phyloP scores from a whole-genome alignment of 306 rosid genomes.

The Arachis stenosperma region DNA sequence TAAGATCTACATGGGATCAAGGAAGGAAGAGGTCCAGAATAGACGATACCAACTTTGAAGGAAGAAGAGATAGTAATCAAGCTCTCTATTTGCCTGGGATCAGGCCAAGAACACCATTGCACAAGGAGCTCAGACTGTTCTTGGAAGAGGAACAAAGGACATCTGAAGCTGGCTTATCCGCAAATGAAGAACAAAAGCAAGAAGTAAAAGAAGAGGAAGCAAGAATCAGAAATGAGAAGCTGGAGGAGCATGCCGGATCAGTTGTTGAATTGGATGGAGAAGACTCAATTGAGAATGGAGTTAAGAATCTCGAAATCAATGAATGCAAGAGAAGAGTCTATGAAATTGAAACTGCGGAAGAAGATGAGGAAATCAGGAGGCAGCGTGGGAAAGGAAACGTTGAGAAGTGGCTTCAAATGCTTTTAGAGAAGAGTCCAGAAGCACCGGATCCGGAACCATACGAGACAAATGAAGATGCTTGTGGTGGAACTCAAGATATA shows the following conservation, averaged over 20 bases:
- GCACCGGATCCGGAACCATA: constrained; percentile 36
- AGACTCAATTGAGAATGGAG: constrained; percentile 48
- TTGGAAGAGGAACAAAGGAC: constrained; percentile 88
- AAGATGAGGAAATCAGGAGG: constrained; percentile 80
- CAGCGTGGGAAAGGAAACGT: constrained; percentile 89
- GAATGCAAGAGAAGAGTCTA: constrained; percentile 40
- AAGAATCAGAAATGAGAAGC: constrained; percentile 44
- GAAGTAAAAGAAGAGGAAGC: constrained; percentile 47
- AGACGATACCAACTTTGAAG: constrained; percentile 59
- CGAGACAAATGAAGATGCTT: constrained; percentile 46
- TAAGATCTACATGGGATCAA: constrained; percentile 77
- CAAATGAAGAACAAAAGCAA: constrained; percentile 50
- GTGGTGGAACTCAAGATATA: constrained; percentile 44
- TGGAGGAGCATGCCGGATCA: constrained; percentile 48
- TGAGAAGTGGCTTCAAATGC: constrained; percentile 94
- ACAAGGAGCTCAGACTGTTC: constrained; percentile 86
- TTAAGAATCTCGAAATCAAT: constrained; percentile 57
- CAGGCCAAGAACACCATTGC: constrained; percentile 66
- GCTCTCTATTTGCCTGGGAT: constrained; percentile 57
- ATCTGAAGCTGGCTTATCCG: constrained; percentile 56
- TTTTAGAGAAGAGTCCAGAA: constrained; percentile 64
- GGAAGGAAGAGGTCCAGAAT: constrained; percentile 89
- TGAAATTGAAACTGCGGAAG: constrained; percentile 69
- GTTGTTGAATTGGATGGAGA: constrained; percentile 57
- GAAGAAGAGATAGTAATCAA: constrained; percentile 48